Percentiles rank a stretch among this genome's conserved stretches.
These are phyloP conservation scores for Aspergillus saccharolyticus DNA, from an alignment of 495 filamentous ascomycete species.

Conservation along the genomic window DNA sequence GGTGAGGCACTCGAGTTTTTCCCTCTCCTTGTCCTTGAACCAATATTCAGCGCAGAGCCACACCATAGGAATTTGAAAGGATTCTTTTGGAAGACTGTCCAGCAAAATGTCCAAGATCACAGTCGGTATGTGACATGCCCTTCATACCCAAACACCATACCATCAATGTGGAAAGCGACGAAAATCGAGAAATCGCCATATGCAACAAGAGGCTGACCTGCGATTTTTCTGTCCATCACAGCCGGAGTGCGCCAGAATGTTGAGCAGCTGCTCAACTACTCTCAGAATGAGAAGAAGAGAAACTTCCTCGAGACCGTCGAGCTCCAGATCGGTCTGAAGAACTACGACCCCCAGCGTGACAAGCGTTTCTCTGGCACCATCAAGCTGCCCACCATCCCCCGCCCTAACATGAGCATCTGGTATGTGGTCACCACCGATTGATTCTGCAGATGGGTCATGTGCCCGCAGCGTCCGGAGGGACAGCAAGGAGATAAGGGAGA, in stretches of 20 bases:
- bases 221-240: constrained; percentile 29
- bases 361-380: constrained; percentile 99
- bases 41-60: constrained; percentile 55
- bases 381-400: constrained; percentile 82
- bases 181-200: background rate
- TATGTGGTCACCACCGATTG: constrained; percentile 31
- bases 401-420: constrained; percentile 93
- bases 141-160: background rate
- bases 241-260: constrained; percentile 96
- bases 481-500: background rate
- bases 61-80: constrained; percentile 57
- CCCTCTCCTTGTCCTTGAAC: constrained; percentile 16
- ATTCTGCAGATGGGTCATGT: too few relatives aligned
- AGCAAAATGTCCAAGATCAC: constrained; percentile 78
- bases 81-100: constrained; percentile 56
- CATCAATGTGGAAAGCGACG: background rate
- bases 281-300: constrained; percentile 95
- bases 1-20: constrained; percentile 16
- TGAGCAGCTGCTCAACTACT: constrained; percentile 85
- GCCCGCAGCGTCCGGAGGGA: too few relatives aligned
- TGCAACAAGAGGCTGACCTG: background rate
- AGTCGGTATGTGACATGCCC: constrained; percentile 59
- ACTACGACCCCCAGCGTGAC: constrained; percentile 99
- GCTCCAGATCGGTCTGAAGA: constrained; percentile 99
- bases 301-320: constrained; percentile 94